Conservation (phyloP, 2,329 filamentous ascomycete genomes). For the Chrysoporthe deuterocubensis region DNA sequence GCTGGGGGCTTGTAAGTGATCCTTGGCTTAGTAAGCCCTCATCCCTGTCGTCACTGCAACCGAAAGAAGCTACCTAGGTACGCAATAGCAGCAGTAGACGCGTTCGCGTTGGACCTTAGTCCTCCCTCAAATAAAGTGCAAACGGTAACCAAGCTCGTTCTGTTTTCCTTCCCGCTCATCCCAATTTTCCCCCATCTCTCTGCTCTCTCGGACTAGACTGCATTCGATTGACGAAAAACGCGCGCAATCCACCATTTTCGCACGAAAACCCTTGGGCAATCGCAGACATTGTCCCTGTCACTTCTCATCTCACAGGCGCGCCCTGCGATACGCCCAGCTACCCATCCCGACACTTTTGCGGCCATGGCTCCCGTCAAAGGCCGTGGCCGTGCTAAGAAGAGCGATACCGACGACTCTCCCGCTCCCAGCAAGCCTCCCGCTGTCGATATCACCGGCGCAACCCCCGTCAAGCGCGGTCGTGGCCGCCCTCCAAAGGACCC, state of each 20-base stretch:
- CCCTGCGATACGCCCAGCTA: background rate
- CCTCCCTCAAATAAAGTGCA: background rate
- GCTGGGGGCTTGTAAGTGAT: background rate
- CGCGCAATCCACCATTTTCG: background rate
- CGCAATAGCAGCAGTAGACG: background rate
- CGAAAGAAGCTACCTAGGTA: background rate
- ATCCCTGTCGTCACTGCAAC: background rate
- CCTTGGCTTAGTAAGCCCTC: background rate
- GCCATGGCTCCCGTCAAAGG: slow-evolving; percentile 27
- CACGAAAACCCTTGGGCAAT: background rate
- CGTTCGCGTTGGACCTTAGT: slow-evolving; percentile 2
- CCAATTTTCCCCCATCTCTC: background rate
- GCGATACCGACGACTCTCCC: slow-evolving; percentile 9
- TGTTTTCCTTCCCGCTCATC: background rate
- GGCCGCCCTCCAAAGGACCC: slow-evolving; percentile 21
- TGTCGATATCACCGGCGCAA: slow-evolving; percentile 13
- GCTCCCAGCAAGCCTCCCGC: background rate
- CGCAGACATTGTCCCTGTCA: background rate
- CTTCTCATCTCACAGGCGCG: background rate
- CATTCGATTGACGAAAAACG: background rate
- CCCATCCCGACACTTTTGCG: background rate
- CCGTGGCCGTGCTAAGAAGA: slow-evolving; percentile 26
- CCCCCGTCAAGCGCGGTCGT: slow-evolving; percentile 20
- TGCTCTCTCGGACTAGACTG: background rate
- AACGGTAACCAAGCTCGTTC: background rate